A percentile compares a stretch with the other conserved stretches of the same genome.
These are phyloP conservation scores for Monascus ruber DNA, from an alignment of 2,329 filamentous ascomycete species.

Conservation along the genomic window DNA sequence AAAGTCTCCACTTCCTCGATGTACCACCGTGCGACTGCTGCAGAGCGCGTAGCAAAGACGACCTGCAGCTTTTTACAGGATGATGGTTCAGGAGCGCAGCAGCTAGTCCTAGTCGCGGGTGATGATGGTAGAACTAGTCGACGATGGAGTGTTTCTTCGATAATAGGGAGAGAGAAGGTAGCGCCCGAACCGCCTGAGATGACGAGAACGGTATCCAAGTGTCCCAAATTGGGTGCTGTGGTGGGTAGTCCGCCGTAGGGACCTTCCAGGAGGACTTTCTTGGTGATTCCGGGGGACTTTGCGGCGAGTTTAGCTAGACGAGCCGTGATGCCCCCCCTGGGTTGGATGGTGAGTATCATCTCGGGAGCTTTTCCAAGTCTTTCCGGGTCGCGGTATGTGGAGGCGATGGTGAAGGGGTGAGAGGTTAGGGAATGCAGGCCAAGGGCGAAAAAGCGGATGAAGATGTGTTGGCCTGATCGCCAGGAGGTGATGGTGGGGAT, in stretches of 20 bases:
- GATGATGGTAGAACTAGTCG: slow-evolving; percentile 1
- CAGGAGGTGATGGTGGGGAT: slow-evolving; percentile 38
- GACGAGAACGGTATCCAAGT: slow-evolving; percentile 36
- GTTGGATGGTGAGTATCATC: slow-evolving; percentile 44
- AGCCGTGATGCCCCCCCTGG: slow-evolving; percentile 39
- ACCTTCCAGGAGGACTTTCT: slow-evolving; percentile 45
- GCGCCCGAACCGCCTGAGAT: slow-evolving; percentile 47
- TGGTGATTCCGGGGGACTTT: slow-evolving; percentile 22
- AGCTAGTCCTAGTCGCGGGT: neutral
- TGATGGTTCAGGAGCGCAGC: too few species aligned
- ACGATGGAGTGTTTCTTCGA: slow-evolving; percentile 29
- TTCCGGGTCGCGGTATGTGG: slow-evolving; percentile 24
- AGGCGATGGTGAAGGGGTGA: slow-evolving; percentile 48
- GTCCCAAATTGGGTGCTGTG: slow-evolving; percentile 17
- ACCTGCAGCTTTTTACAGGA: slow-evolving; percentile 8
- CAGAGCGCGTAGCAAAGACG: slow-evolving; percentile 11
- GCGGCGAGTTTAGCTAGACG: slow-evolving; percentile 32
- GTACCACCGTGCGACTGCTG: slow-evolving; percentile 14
- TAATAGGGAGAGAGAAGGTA: slow-evolving; percentile 40
- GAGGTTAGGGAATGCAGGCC: slow-evolving; percentile 34
- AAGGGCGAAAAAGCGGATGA: slow-evolving; percentile 39
- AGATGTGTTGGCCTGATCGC: slow-evolving; percentile 45
- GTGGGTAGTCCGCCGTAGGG: slow-evolving; percentile 44
- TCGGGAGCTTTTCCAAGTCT: slow-evolving; percentile 17
- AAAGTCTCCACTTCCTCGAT: neutral